A percentile compares a stretch with the other conserved stretches of the same genome.
Conservation (phyloP, 768 basidiomycete species). For the Lactarius hengduanensis region DNA sequence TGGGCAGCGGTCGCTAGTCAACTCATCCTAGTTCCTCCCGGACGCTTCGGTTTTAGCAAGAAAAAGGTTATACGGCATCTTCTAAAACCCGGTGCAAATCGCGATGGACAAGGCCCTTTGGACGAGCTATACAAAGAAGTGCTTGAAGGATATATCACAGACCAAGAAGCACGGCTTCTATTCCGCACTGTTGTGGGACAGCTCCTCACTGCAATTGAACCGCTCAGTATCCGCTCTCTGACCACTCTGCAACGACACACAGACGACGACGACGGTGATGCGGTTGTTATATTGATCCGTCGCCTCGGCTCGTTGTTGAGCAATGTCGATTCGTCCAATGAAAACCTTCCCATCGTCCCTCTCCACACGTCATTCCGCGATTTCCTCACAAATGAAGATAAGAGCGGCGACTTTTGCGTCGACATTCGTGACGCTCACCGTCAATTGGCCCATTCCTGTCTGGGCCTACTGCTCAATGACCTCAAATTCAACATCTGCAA, state of each 20-base stretch:
- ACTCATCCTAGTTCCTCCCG: background rate
- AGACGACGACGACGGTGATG: background rate
- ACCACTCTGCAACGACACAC: background rate
- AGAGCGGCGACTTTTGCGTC: background rate
- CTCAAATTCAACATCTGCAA: conserved; percentile 10
- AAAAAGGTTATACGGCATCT: too few species aligned
- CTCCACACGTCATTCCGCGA: background rate
- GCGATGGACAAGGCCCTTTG: background rate
- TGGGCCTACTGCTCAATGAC: background rate
- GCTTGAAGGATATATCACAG: too few species aligned
- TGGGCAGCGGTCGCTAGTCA: background rate
- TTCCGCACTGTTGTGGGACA: conserved; percentile 1
- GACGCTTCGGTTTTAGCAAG: too few species aligned
- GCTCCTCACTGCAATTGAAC: background rate
- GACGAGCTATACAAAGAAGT: too few species aligned
- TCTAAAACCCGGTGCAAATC: background rate
- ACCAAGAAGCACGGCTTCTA: background rate
- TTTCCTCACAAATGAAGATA: conserved; percentile 1
- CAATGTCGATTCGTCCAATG: background rate
- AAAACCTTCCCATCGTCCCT: background rate
- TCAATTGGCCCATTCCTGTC: background rate
- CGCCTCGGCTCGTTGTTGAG: conserved; percentile 5
- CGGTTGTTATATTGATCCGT: background rate
- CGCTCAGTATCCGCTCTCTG: background rate
- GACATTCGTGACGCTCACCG: background rate